Percentiles rank a stretch among this genome's conserved stretches.
Conservation (phyloP, 495 filamentous ascomycete genomes). For the Annulohypoxylon nitens region DNA sequence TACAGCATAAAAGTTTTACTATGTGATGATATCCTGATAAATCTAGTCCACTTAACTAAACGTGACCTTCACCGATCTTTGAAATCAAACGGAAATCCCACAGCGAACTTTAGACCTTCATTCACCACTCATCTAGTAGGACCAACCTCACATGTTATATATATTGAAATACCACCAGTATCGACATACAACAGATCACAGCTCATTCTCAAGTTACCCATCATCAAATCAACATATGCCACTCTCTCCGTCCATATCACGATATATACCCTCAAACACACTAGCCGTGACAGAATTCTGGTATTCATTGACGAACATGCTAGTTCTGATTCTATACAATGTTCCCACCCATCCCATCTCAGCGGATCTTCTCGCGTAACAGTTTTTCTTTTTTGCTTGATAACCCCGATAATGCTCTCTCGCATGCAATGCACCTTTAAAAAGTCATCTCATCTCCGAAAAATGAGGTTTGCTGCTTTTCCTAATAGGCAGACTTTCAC, state of each 20-base stretch:
- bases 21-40: not conserved
- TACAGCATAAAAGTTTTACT: not conserved
- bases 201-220: no score
- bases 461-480: not conserved
- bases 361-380: constrained; percentile 17
- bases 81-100: no score
- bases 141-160: no score
- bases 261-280: not conserved
- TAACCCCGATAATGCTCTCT: not conserved
- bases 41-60: not conserved
- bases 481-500: not conserved
- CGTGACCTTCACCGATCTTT: not conserved
- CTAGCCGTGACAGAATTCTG: constrained; percentile 34
- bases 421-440: constrained; percentile 3
- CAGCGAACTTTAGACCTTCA: no score
- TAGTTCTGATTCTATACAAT: constrained; percentile 46
- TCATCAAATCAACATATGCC: not conserved
- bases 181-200: no score
- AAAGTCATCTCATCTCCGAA: not conserved
- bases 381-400: not conserved
- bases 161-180: no score
- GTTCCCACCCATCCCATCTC: constrained; percentile 17
- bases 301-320: constrained; percentile 38
- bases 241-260: not conserved
- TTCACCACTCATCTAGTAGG: no score